Percentiles rank a stretch among this genome's conserved stretches.
Conservation (phyloP, 23 red algal species). For the Gracilaria vermiculophylla region DNA sequence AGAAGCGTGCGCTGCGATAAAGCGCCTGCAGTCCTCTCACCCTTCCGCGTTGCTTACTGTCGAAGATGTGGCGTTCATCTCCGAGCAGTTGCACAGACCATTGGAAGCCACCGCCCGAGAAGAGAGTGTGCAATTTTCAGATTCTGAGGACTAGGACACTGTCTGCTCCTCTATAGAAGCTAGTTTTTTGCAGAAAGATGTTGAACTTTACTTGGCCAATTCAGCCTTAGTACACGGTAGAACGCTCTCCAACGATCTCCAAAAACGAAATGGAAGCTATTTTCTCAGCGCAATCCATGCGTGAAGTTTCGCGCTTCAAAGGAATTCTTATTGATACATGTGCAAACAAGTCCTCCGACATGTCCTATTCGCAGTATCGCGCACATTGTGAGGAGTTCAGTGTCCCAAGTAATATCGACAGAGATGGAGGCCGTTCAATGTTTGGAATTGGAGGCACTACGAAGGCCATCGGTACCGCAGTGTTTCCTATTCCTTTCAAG, state of each 20-base stretch:
- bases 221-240: constrained; percentile 10
- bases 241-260: background rate
- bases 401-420: background rate
- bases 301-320: background rate
- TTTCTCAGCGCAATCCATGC: background rate
- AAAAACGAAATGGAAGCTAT: background rate
- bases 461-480: background rate
- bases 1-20: background rate
- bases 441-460: constrained; percentile 14
- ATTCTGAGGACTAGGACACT: background rate
- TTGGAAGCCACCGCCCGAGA: too few species aligned
- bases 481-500: constrained; percentile 4
- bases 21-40: background rate
- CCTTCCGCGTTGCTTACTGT: background rate
- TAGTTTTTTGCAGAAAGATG: background rate
- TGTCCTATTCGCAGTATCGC: background rate
- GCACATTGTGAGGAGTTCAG: background rate
- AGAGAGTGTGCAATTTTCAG: too few species aligned
- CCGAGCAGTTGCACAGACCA: background rate
- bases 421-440: background rate
- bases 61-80: background rate
- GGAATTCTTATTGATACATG: background rate
- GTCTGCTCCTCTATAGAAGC: background rate
- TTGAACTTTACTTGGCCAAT: background rate
- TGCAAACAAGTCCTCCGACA: constrained; percentile 9